Percentiles rank a stretch among this genome's conserved stretches.
phyloP scores from a whole-genome alignment of 2,329 filamentous ascomycete species.

The Arthrobotrys sinensis region DNA sequence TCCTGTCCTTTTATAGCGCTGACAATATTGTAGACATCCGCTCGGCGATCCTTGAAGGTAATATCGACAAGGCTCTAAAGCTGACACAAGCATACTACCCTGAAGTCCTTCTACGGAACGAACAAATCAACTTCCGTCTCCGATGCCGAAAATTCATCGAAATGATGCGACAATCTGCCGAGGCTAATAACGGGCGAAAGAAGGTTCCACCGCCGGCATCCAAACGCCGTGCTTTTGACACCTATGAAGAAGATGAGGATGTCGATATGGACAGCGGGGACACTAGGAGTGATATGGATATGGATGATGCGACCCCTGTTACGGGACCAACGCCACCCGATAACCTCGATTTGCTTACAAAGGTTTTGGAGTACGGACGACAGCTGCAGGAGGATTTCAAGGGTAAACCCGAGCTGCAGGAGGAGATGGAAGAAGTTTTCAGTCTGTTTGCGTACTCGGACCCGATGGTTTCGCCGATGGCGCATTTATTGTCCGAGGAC shows the following conservation, averaged over 20 bases:
- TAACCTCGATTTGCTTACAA: slow-evolving; percentile 73
- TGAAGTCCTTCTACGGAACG: slow-evolving; percentile 82
- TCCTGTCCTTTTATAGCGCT: neutral
- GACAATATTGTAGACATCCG: slow-evolving; percentile 78
- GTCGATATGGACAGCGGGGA: slow-evolving; percentile 73
- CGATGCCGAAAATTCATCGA: slow-evolving; percentile 94
- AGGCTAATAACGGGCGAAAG: slow-evolving; percentile 28
- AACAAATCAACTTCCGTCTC: slow-evolving; percentile 88
- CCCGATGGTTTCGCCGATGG: slow-evolving; percentile 81
- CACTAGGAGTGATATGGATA: slow-evolving; percentile 53
- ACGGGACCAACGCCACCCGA: neutral
- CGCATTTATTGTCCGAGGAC: slow-evolving; percentile 81
- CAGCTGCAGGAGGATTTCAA: slow-evolving; percentile 80
- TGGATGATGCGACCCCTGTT: slow-evolving; percentile 41
- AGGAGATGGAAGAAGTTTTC: slow-evolving; percentile 86
- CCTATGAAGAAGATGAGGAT: slow-evolving; percentile 66
- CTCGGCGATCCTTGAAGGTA: slow-evolving; percentile 87
- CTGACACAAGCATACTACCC: slow-evolving; percentile 84
- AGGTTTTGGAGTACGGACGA: slow-evolving; percentile 84
- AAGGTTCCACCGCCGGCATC: slow-evolving; percentile 66
- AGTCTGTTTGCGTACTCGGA: slow-evolving; percentile 89
- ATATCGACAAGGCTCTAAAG: slow-evolving; percentile 91
- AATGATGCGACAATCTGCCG: slow-evolving; percentile 80
- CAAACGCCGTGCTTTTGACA: slow-evolving; percentile 53
- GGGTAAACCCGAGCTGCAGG: slow-evolving; percentile 78